Conservation (phyloP, 2,329 filamentous ascomycete species). For the Penicillium nordicum region DNA sequence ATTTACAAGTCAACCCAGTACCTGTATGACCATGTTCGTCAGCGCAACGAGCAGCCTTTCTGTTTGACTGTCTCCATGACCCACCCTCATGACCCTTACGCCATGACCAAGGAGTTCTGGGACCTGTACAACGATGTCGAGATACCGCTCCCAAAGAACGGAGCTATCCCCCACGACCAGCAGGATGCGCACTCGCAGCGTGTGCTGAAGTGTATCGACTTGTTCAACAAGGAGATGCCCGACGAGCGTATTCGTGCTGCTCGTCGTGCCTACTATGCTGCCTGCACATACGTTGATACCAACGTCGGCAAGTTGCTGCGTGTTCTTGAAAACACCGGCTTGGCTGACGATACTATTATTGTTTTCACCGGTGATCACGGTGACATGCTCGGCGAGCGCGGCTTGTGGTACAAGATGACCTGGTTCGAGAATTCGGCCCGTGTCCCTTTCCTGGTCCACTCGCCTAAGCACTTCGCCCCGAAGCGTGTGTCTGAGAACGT, state of each 20-base stretch:
- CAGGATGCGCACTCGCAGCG: conserved; percentile 85
- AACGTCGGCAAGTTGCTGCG: conserved; percentile 79
- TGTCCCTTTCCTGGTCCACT: conserved; percentile 80
- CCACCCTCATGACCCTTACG: conserved; percentile 92
- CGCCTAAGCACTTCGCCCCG: conserved; percentile 70
- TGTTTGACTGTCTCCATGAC: conserved; percentile 88
- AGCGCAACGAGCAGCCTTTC: conserved; percentile 74
- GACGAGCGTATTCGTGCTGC: conserved; percentile 83
- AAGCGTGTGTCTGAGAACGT: conserved; percentile 79
- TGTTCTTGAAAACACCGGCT: conserved; percentile 71
- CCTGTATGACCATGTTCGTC: conserved; percentile 84
- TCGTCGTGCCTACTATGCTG: conserved; percentile 84
- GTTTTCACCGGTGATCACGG: conserved; percentile 93
- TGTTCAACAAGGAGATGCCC: conserved; percentile 78
- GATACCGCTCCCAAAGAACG: conserved; percentile 74
- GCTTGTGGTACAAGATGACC: conserved; percentile 95
- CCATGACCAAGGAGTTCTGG: conserved; percentile 92
- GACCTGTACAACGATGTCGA: conserved; percentile 86
- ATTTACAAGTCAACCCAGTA: conserved; percentile 90
- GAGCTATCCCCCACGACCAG: conserved; percentile 70
- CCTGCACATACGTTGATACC: conserved; percentile 90
- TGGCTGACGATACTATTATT: conserved; percentile 83
- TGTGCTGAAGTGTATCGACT: conserved; percentile 78
- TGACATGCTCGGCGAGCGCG: conserved; percentile 91
- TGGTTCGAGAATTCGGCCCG: conserved; percentile 91